Conservation (phyloP, 1,284 basidiomycete genomes). For the Moniliophthora roreri region DNA sequence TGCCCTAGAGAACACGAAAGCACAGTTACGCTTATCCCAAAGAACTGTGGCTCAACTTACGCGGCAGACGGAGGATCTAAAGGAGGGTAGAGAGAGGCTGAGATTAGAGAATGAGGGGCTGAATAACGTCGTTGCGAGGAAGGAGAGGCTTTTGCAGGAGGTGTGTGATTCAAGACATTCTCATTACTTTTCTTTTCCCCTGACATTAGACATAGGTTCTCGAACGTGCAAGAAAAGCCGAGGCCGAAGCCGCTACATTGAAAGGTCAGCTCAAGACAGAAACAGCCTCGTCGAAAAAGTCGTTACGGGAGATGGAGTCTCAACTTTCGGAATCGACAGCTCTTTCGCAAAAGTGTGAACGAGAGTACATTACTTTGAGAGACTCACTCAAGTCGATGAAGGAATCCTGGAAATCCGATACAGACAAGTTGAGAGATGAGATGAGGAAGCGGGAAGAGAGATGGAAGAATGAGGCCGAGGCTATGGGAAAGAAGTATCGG, state of each 20-base stretch:
- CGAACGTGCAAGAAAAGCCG: constrained; percentile 80
- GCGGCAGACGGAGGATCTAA: constrained; percentile 81
- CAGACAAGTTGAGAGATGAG: constrained; percentile 64
- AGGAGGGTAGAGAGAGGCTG: constrained; percentile 78
- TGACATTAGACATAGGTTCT: constrained; percentile 49
- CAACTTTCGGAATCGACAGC: constrained; percentile 69
- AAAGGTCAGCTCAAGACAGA: constrained; percentile 74
- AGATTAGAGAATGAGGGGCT: constrained; percentile 82
- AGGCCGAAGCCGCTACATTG: constrained; percentile 64
- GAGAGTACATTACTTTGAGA: constrained; percentile 75
- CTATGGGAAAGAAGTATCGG: constrained; percentile 63
- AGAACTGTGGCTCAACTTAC: constrained; percentile 78
- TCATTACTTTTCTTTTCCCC: not conserved
- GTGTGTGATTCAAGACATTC: constrained; percentile 35
- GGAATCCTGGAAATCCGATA: constrained; percentile 69
- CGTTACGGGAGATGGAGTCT: constrained; percentile 74
- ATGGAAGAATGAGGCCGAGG: constrained; percentile 62
- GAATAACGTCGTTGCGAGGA: constrained; percentile 82
- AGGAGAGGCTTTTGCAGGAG: constrained; percentile 83
- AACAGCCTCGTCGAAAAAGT: constrained; percentile 68
- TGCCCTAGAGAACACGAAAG: constrained; percentile 81
- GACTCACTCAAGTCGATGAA: constrained; percentile 71
- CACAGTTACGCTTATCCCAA: constrained; percentile 75
- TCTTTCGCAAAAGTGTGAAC: constrained; percentile 74
- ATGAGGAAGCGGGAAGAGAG: constrained; percentile 70